Percentiles rank a stretch among this genome's conserved stretches.
Conservation (phyloP, 169 alveolate genomes). For the Eimeria praecox region DNA sequence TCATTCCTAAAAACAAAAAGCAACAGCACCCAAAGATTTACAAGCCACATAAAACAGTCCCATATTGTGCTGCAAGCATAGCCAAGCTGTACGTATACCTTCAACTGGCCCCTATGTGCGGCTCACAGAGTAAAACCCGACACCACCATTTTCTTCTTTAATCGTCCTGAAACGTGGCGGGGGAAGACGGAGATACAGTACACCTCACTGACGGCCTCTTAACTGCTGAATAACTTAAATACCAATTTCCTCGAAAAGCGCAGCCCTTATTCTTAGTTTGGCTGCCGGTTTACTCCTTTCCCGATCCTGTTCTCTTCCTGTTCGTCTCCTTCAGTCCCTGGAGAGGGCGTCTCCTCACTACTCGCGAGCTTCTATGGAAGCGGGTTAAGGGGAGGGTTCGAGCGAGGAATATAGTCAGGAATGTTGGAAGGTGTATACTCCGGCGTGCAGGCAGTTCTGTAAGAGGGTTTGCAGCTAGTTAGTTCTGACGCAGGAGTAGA, state of each 20-base stretch:
- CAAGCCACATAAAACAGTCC: neutral
- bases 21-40: neutral
- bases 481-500: neutral
- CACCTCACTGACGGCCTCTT: neutral
- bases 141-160: conserved; percentile 41
- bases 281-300: neutral
- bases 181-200: neutral
- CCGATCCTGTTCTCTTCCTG: neutral
- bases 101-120: neutral
- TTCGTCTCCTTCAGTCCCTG: neutral
- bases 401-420: too few species aligned
- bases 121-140: conserved; percentile 60
- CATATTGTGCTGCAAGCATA: neutral
- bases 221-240: neutral
- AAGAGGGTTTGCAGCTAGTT: neutral
- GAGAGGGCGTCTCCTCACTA: neutral
- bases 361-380: neutral
- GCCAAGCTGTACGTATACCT: neutral
- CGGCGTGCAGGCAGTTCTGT: neutral
- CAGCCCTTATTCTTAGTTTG: neutral
- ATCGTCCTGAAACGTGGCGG: neutral
- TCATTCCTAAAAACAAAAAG: conserved; percentile 81
- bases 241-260: too few species aligned
- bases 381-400: neutral
- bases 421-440: neutral